Evolutionary conservation across 768 basidiomycete species (phyloP).

Genomic region (Infundibulicybe gibba): DNA sequence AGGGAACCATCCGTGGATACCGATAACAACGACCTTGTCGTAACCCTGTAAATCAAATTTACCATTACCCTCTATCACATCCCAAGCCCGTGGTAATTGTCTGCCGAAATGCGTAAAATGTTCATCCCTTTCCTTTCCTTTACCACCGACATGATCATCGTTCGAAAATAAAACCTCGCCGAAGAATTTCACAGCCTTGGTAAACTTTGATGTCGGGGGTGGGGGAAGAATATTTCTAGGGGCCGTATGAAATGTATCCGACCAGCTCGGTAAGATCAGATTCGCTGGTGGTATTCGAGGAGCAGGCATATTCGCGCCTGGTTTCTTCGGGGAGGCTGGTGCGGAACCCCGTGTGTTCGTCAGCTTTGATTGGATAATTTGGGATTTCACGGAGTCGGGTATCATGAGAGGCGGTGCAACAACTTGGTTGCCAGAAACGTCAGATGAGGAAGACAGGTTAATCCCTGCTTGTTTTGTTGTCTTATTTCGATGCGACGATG

Average conservation of each 20-base stretch:
- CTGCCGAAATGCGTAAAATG: background rate
- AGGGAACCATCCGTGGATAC: conserved; percentile 90
- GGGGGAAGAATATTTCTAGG: conserved; percentile 55
- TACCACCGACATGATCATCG: conserved; percentile 13
- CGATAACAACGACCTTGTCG: conserved; percentile 74
- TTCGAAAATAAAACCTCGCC: conserved; percentile 56
- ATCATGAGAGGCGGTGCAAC: conserved; percentile 26
- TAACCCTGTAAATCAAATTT: conserved; percentile 44
- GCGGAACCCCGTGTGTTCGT: conserved; percentile 11
- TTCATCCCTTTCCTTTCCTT: conserved; percentile 23
- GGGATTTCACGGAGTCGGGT: conserved; percentile 25
- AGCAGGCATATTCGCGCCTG: conserved; percentile 17
- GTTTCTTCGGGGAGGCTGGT: conserved; percentile 12
- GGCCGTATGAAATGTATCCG: conserved; percentile 73
- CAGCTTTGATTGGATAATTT: conserved; percentile 10
- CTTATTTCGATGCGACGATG: too few relatives aligned
- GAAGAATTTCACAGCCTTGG: conserved; percentile 62
- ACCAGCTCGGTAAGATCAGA: conserved; percentile 86
- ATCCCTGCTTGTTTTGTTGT: too few relatives aligned
- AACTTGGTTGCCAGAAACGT: background rate
- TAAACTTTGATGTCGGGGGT: conserved; percentile 24
- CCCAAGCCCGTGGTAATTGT: conserved; percentile 10
- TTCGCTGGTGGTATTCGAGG: conserved; percentile 53
- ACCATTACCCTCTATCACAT: conserved; percentile 11
- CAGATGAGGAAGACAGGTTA: background rate